Conservation (phyloP, 2,329 filamentous ascomycete species). For the Epichloe aotearoae region DNA sequence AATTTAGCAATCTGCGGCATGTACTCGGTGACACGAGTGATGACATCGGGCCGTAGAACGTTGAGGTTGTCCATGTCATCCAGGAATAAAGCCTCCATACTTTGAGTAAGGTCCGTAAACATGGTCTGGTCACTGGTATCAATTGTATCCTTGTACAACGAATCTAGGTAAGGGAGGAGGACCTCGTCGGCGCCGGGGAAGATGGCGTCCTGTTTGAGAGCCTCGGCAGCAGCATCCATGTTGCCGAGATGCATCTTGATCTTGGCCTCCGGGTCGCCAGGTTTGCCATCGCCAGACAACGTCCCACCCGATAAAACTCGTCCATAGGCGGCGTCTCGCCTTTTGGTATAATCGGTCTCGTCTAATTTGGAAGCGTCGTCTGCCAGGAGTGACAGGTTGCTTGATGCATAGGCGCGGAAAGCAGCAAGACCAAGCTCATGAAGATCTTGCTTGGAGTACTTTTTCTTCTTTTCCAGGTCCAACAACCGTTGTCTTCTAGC, state of each 20-base stretch:
- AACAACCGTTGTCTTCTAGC: conserved; percentile 70
- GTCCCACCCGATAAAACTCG: conserved; percentile 41
- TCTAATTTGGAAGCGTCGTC: conserved; percentile 30
- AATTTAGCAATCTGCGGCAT: conserved; percentile 77
- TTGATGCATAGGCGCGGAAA: conserved; percentile 42
- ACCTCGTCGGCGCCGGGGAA: conserved; percentile 50
- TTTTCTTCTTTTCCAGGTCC: conserved; percentile 63
- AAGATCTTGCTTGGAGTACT: conserved; percentile 33
- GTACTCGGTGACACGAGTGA: conserved; percentile 89
- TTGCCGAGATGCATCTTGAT: conserved; percentile 76
- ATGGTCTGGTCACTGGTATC: conserved; percentile 54
- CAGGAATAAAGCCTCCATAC: conserved; percentile 78
- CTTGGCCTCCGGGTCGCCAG: conserved; percentile 72
- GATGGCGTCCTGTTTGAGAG: conserved; percentile 34
- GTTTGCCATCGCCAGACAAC: conserved; percentile 41
- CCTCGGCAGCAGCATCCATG: conserved; percentile 36
- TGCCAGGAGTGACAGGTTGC: conserved; percentile 39
- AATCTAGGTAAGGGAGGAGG: conserved; percentile 72
- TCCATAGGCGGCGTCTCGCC: conserved; percentile 40
- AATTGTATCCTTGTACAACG: conserved; percentile 46
- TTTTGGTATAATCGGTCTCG: conserved; percentile 34
- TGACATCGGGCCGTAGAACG: conserved; percentile 64
- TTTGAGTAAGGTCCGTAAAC: conserved; percentile 74
- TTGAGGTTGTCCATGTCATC: conserved; percentile 81
- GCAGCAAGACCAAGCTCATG: conserved; percentile 35